Conservation (phyloP, 768 basidiomycete species). For the Boletus reticuloceps region DNA sequence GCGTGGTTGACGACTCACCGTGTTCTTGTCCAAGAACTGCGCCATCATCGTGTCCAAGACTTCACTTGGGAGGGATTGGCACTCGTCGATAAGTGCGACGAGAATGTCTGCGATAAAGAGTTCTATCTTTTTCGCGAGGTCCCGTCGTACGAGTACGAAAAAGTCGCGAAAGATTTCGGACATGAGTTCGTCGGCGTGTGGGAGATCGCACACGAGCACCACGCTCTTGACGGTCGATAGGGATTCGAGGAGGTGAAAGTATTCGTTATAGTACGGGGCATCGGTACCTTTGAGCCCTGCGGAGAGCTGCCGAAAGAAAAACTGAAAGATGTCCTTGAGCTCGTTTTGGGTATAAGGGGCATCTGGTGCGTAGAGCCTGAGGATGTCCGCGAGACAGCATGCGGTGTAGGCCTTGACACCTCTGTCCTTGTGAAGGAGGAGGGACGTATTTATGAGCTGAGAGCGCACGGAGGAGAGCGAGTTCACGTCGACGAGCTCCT, state of each 20-base stretch:
- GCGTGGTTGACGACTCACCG: conserved; percentile 43
- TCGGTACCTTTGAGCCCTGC: conserved; percentile 73
- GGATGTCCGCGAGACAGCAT: conserved; percentile 91
- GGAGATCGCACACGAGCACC: conserved; percentile 90
- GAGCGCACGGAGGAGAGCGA: conserved; percentile 70
- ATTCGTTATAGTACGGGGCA: conserved; percentile 85
- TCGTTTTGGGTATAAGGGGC: conserved; percentile 90
- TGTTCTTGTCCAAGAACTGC: conserved; percentile 80
- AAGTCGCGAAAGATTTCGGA: conserved; percentile 79
- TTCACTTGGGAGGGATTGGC: conserved; percentile 67
- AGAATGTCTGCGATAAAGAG: conserved; percentile 88
- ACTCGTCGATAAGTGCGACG: conserved; percentile 86
- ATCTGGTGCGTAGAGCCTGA: conserved; percentile 93
- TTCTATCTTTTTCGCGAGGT: conserved; percentile 78
- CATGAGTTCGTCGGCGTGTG: conserved; percentile 82
- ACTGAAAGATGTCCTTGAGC: conserved; percentile 94
- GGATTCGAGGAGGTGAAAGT: conserved; percentile 92
- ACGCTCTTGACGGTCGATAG: conserved; percentile 94
- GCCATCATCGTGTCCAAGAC: conserved; percentile 80
- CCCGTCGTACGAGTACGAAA: conserved; percentile 75
- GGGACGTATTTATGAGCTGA: conserved; percentile 74
- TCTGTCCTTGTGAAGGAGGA: conserved; percentile 92
- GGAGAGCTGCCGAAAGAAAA: conserved; percentile 87
- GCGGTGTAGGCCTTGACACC: conserved; percentile 95
- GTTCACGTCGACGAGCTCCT: conserved; percentile 74